Base-by-base conservation (phyloP, 257 asterid species). In the Plectranthus barbatus region DNA sequence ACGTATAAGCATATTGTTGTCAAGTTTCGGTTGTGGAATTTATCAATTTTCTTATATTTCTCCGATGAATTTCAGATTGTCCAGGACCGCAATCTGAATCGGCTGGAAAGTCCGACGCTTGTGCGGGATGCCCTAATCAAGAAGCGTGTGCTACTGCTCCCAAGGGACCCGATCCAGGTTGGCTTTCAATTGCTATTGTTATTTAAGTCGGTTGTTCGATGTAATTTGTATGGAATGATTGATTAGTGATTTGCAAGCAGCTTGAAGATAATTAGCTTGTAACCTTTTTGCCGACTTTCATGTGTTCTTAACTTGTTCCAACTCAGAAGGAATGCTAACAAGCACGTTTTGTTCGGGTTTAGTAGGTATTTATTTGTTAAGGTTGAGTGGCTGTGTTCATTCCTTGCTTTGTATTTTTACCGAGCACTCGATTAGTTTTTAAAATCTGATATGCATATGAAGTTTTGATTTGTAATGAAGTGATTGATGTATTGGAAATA, bases 91-190 rank as follows among this genome's bases (percentile, higher is more conserved):
- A 88, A 74, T 88, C 98, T 6, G 96, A 88, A 66, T 73, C 80
- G 18, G 96, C 98, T 18, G 95, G 98, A 37, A 88, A 91, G 55
- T 81, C 94, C 18, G 96, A 88, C 60, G 62, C 86, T 31, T 88
- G 96, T 62, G 78, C 64, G 66, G 96, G 96, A 13, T 91, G 98
- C 70, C 96, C 98, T 20, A 88, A 91, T 69, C 96, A 91, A 73
- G 88, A 88, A 51, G 88, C 75, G 53, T 91, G 98, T 71, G 91
- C 96, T 57, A 84, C 96, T 73, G 97, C 96, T 77, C 96, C 96
- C 18, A 87, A 91, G 83, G 97, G 95, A 69, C 97, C 98, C 4
- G 95, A 91, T 52, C 98, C 98, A 62, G 95, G 96, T 71, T 14
- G 19, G 7, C 55, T 40, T 60, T 81, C 51, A 3, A 1, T 45